These are phyloP conservation scores for Rubus idaeus DNA, from an alignment of 306 rosid species.

Conservation along the genomic window DNA sequence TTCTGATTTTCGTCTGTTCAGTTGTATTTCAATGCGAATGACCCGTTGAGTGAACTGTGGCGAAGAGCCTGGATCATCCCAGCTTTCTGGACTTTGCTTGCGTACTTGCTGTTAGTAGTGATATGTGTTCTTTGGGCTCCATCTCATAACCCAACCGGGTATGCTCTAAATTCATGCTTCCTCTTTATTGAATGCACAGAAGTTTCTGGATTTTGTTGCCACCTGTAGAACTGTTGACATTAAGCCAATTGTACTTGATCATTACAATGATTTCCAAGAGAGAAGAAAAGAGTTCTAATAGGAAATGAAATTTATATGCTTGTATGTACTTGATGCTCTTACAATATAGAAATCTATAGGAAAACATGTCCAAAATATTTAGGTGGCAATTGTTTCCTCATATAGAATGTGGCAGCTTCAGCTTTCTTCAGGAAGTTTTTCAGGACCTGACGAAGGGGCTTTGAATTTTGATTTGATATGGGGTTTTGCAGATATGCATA, in stretches of 20 bases:
- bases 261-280: background rate
- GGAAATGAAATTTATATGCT: background rate
- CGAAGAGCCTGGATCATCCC: conserved; percentile 72
- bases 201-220: conserved; percentile 1
- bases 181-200: background rate
- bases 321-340: background rate
- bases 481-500: conserved; percentile 49
- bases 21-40: conserved; percentile 78
- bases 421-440: background rate
- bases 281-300: no score
- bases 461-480: conserved; percentile 10
- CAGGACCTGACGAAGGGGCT: background rate
- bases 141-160: conserved; percentile 74
- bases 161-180: conserved; percentile 13
- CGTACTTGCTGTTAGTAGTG: conserved; percentile 51
- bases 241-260: background rate
- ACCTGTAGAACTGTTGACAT: background rate
- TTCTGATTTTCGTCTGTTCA: conserved; percentile 36
- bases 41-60: conserved; percentile 72
- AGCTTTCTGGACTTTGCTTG: conserved; percentile 73
- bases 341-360: background rate
- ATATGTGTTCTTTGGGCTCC: conserved; percentile 79
- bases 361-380: background rate
- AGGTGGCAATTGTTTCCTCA: background rate
- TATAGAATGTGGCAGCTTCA: background rate